Evolutionary conservation across 257 asterid genomes (phyloP), one percentile per base, ranked within the genome.

Genomic region (Nicotiana attenuata): DNA sequence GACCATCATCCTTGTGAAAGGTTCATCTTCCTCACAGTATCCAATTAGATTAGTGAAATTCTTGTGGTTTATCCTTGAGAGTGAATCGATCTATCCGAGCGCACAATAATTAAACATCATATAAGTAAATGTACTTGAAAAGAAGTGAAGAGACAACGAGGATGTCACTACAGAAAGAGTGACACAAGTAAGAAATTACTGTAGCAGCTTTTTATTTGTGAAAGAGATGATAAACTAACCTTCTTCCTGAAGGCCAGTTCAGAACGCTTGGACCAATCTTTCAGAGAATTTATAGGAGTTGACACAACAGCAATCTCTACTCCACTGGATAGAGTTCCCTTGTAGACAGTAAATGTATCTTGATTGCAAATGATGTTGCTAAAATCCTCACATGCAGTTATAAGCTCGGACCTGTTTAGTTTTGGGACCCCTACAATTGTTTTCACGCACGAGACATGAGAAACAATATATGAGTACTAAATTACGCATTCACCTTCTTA

Each of bases 371-470:
- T 91, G 28, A 96, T 92, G 85, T 96, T 96, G 90, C 99, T 96
- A 86, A 96, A 96, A 85, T 94, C 99, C 90, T 96, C 99, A 38
- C 99, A 96, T 20, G 98, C 98, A 22, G 85, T 89, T 83, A 90
- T 97, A 55, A 96, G 97, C 73, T 96, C 99, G 80, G 83, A 24
- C 63, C 90, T 63, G 60, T 82, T 86, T 75, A 88, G 88, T 76
- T 87, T 88, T 56, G 87, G 90, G 75, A 87, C 88, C 66, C 91
- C 91, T 88, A 76, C 13, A 76, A 78, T 65, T 67, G 50, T 71
- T 41, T n/a, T 47, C 65, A 63, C 4, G 1, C 22, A 24, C 10
- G 50, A 50, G 33, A 56, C 26, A 50, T 47, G 13, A 78, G 66
- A 60, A 78, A 13, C 73, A 28, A 78, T 11, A 64, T n/a, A 29